These are phyloP conservation scores for Proliferodiscus dingleyae DNA, from an alignment of 2,329 filamentous ascomycete species.

Conservation along the genomic window DNA sequence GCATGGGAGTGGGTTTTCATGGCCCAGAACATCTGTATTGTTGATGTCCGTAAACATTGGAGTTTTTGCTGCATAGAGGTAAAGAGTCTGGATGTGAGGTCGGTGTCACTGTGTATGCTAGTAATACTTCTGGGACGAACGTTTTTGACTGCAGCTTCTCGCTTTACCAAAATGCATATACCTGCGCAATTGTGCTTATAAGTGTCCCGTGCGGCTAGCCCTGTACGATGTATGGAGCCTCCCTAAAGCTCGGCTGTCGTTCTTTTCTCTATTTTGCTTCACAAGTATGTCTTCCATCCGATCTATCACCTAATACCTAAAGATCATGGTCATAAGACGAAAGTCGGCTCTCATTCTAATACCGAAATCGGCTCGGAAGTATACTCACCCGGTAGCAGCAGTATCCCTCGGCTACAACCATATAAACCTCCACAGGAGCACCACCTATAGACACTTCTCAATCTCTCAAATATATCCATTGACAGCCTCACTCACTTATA, in stretches of 20 bases:
- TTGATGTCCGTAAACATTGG: constrained; percentile 27
- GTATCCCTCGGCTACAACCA: too few relatives aligned
- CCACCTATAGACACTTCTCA: background rate
- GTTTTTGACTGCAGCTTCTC: constrained; percentile 5
- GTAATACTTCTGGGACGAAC: constrained; percentile 28
- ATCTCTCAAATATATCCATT: background rate
- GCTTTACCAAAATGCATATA: background rate
- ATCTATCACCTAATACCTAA: background rate
- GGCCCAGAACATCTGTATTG: constrained; percentile 30
- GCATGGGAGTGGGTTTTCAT: constrained; percentile 20
- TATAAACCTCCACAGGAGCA: constrained; percentile 1
- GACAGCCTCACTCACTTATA: background rate
- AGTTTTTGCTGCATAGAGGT: constrained; percentile 33
- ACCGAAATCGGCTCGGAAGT: background rate
- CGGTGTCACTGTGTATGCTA: constrained; percentile 31
- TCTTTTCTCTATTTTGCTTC: too few relatives aligned
- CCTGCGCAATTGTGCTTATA: too few relatives aligned
- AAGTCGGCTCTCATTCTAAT: background rate
- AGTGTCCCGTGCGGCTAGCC: too few relatives aligned
- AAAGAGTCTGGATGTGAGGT: constrained; percentile 24
- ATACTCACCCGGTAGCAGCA: background rate
- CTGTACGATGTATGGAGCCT: too few relatives aligned
- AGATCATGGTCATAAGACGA: background rate
- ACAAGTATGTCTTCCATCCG: background rate
- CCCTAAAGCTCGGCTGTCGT: too few relatives aligned